Evolutionary conservation across 1,139 yeast genomes (phyloP).

Genomic region (Debaryomyces psychrophilus): DNA sequence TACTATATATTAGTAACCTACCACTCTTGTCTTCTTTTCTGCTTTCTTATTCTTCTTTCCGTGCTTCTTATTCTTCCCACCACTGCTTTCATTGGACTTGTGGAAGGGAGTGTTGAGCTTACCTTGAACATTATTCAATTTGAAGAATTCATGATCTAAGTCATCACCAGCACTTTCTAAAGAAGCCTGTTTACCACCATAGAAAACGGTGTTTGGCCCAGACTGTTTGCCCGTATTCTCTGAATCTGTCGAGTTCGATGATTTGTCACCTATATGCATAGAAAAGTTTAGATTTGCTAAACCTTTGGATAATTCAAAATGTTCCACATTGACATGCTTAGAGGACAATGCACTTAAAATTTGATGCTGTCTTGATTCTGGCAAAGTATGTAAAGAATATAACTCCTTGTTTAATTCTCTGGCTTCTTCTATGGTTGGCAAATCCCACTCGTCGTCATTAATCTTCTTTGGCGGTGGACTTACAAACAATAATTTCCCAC

Average conservation of each 20-base stretch:
- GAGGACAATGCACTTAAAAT: slow-evolving; percentile 59
- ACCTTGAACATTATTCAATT: slow-evolving; percentile 65
- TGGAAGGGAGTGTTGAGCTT: slow-evolving; percentile 75
- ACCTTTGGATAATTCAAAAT: slow-evolving; percentile 69
- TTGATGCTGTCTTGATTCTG: slow-evolving; percentile 76
- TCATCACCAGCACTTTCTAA: slow-evolving; percentile 77
- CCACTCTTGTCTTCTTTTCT: slow-evolving; percentile 50
- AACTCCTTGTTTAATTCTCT: slow-evolving; percentile 72
- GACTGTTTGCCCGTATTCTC: slow-evolving; percentile 33
- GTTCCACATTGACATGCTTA: slow-evolving; percentile 54
- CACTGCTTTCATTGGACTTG: slow-evolving; percentile 24
- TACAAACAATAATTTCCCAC: slow-evolving; percentile 82
- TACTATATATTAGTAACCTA: slow-evolving; percentile 32
- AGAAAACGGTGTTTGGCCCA: slow-evolving; percentile 51
- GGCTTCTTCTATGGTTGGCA: slow-evolving; percentile 48
- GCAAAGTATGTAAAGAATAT: slow-evolving; percentile 64
- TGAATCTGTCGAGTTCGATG: slow-evolving; percentile 16
- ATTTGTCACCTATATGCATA: slow-evolving; percentile 58
- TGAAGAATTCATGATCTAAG: slow-evolving; percentile 82
- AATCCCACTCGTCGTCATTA: slow-evolving; percentile 42
- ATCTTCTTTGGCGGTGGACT: slow-evolving; percentile 79
- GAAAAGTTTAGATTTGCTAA: slow-evolving; percentile 76
- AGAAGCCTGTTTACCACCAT: slow-evolving; percentile 84
- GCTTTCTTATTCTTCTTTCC: slow-evolving; percentile 76
- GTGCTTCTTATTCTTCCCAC: slow-evolving; percentile 63